phyloP scores from a whole-genome alignment of 228 moss, liverwort and hornwort genomes.

The Sphagnum magellanicum region DNA sequence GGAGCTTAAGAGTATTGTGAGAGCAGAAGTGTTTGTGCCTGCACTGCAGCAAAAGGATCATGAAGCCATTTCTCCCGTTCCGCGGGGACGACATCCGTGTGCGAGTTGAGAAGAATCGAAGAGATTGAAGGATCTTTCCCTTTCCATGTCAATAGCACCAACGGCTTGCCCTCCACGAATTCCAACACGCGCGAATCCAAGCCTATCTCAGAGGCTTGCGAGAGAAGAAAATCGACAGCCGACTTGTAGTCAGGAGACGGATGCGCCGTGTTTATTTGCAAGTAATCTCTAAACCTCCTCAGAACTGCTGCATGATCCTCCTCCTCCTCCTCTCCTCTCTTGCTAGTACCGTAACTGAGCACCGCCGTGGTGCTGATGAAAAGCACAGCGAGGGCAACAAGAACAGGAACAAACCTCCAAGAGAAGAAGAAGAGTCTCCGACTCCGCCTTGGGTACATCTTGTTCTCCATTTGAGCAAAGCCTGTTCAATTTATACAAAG shows the following conservation, averaged over 20 bases:
- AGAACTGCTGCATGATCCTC: not conserved
- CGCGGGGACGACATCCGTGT: constrained; percentile 41
- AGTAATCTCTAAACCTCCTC: constrained; percentile 29
- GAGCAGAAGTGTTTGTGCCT: not conserved
- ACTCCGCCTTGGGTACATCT: no score
- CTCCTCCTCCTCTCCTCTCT: no score
- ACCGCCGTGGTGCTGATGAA: no score
- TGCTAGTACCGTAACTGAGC: no score
- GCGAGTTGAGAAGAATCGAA: constrained; percentile 40
- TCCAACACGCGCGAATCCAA: constrained; percentile 19
- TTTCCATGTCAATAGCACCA: constrained; percentile 29
- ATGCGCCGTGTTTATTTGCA: constrained; percentile 31
- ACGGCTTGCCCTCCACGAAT: constrained; percentile 22
- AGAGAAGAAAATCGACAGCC: constrained; percentile 15
- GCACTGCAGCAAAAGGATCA: constrained; percentile 19
- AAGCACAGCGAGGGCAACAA: no score
- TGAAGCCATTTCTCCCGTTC: constrained; percentile 23
- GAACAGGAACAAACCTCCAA: no score
- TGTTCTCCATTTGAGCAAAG: no score
- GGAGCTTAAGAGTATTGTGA: no score
- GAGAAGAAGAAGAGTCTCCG: no score
- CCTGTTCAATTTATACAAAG: no score
- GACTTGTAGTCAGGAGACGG: constrained; percentile 32
- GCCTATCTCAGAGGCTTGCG: constrained; percentile 27
- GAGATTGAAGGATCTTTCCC: constrained; percentile 24